Base-by-base conservation (phyloP, 2,329 filamentous ascomycete genomes). In the Sporothrix luriei region DNA sequence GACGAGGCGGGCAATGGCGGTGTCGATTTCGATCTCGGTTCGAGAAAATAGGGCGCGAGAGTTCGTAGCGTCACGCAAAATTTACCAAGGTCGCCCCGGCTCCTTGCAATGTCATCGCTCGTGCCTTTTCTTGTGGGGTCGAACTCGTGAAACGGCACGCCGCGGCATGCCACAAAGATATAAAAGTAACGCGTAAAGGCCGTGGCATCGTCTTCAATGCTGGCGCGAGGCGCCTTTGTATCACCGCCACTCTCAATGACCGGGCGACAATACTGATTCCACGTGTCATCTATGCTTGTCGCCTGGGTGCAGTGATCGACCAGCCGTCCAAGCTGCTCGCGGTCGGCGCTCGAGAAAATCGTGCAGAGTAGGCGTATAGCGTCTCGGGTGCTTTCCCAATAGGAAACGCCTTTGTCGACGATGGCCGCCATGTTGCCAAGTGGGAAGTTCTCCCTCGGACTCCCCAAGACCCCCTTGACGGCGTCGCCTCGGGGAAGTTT, bases 151-250 rank as follows among this genome's bases (percentile, higher is more conserved):
- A 72, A 54, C 4, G 71, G 51, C 24, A 61, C 33, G 5, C 64
- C 54, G n/a, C 52, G 71, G 49, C 71, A 69, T 14, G 68, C 68
- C 7, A 72, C 65, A 67, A 72, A 78, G 0, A 67, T 69, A 26
- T 74, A 66, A 38, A 78, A 77, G 3, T 77, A 68, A 4, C 72
- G 69, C 14, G 68, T 71, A 9, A 77, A 74, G 0, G 52, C 59
- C 11, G 48, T 69, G 2, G 71, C 68, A 13, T 71, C 66, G 46
- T 68, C 49, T 26, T 66, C 62, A 3, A 43, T 38, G 14, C 61
- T 24, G 10, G 43, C 24, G 9, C 24, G 40, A 10, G 61, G 43
- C 7, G 24, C 26, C 11, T 40, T 40, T 16, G 26, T 11, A 10
- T n/a, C 46, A 21, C n/a, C 11, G 4, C 19, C 59, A 10, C 24